A percentile compares a stretch with the other conserved stretches of the same genome.
phyloP scores from a whole-genome alignment of 495 filamentous ascomycete genomes.

The Penicillium diatomitis region DNA sequence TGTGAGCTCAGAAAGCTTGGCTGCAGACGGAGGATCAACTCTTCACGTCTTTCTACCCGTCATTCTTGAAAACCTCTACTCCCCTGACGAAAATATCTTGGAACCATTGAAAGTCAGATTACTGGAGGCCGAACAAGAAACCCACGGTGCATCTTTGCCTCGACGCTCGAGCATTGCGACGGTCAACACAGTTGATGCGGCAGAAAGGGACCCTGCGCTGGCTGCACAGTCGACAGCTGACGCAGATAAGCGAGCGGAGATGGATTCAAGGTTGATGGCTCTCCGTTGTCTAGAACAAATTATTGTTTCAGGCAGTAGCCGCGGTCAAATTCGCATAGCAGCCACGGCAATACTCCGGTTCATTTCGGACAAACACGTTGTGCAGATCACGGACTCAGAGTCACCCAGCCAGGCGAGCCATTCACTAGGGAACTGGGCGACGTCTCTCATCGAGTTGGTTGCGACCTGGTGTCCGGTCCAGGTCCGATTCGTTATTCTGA shows the following conservation, averaged over 20 bases:
- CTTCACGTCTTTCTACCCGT: conserved; percentile 68
- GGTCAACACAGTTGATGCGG: conserved; percentile 58
- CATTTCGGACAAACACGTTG: conserved; percentile 48
- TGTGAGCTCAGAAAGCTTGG: conserved; percentile 66
- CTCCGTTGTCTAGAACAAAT: conserved; percentile 74
- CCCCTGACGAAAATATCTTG: conserved; percentile 61
- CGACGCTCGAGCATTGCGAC: conserved; percentile 73
- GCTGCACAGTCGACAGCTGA: conserved; percentile 69
- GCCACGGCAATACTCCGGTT: conserved; percentile 63
- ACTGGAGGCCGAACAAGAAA: conserved; percentile 53
- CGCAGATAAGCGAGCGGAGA: conserved; percentile 75
- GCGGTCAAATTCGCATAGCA: conserved; percentile 65
- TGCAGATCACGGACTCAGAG: conserved; percentile 11
- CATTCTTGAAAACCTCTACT: conserved; percentile 76
- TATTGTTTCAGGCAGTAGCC: conserved; percentile 61
- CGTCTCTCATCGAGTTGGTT: conserved; percentile 65
- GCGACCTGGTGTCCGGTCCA: conserved; percentile 84
- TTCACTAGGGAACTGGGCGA: conserved; percentile 57
- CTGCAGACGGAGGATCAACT: conserved; percentile 62
- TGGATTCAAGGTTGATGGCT: conserved; percentile 75
- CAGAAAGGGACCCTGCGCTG: conserved; percentile 58
- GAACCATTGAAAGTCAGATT: conserved; percentile 50
- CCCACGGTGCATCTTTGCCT: conserved; percentile 47
- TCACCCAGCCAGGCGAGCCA: conserved; percentile 18
- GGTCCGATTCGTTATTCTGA: conserved; percentile 77